phyloP scores from a whole-genome alignment of 2,329 filamentous ascomycete genomes.

The Penicillium sp. region DNA sequence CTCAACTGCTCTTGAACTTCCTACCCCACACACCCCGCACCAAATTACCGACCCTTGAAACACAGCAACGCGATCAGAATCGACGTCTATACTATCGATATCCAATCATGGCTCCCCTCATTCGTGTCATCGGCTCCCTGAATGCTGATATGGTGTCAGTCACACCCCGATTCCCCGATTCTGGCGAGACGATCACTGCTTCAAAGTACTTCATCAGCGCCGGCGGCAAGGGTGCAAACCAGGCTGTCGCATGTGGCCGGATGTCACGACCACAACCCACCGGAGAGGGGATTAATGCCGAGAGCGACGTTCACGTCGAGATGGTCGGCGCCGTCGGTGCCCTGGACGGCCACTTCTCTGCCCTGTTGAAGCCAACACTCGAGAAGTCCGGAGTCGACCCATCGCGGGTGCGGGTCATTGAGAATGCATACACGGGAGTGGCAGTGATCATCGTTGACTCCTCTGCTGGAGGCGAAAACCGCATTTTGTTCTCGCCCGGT shows the following conservation, averaged over 20 bases:
- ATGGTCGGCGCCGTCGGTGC: conserved; percentile 71
- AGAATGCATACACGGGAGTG: conserved; percentile 58
- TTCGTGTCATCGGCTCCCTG: conserved; percentile 85
- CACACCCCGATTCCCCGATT: conserved; percentile 73
- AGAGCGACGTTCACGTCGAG: conserved; percentile 48
- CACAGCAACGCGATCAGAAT: not conserved
- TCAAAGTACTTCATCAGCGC: conserved; percentile 72
- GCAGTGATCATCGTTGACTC: conserved; percentile 73
- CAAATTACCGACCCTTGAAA: not conserved
- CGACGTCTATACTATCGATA: not conserved
- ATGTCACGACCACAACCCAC: conserved; percentile 58
- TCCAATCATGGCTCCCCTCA: conserved; percentile 46
- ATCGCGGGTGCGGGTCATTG: conserved; percentile 47
- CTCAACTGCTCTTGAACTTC: not conserved
- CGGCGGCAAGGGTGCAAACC: conserved; percentile 94
- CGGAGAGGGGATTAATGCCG: conserved; percentile 16
- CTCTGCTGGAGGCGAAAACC: conserved; percentile 64
- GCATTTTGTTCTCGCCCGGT: conserved; percentile 68
- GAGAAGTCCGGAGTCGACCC: conserved; percentile 59
- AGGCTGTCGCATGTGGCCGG: conserved; percentile 82
- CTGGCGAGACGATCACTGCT: conserved; percentile 83
- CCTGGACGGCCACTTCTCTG: conserved; percentile 58
- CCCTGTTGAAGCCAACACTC: conserved; percentile 57
- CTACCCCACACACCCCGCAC: conserved; percentile 1
- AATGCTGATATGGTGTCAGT: conserved; percentile 92